Base-by-base conservation (phyloP, 2,329 filamentous ascomycete genomes). In the Hypoxylon sp. region DNA sequence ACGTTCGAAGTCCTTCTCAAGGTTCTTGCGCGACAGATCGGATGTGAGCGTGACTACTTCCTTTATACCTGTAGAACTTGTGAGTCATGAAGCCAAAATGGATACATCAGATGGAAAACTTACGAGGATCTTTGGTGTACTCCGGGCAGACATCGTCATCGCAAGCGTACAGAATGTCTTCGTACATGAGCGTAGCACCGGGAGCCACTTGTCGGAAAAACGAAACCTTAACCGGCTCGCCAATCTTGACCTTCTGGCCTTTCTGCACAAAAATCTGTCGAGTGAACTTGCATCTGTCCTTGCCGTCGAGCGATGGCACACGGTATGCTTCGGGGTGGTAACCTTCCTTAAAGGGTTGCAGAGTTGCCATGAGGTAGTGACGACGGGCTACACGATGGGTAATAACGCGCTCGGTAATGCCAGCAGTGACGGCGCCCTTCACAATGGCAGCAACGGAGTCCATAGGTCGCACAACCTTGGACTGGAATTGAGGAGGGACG, bases 71-170 rank as follows among this genome's bases (percentile, higher is more conserved):
- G 73, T 70, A 67, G 38, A 61, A 14, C 53, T 56, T 68, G 63
- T 74, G 43, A 75, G 51, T 72, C 77, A 79, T 80, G 9, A 79
- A 72, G 63, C 57, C 7, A 21, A 43, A 21, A 1, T 34, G 32
- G 19, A 14, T 11, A 11, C 1, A 2, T 6, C 6, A 30, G 30
- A 10, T 23, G 19, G 46, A 34, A 46, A 69, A 92, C 94, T 90
- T 90, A 97, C 96, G 93, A 74, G 96, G 95, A 88, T 99, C 96
- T 81, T 98, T 99, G 73, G 95, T 98, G 80, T 99, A 99, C 80
- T 98, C 96, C 0, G 96, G 96, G 81, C 95, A 98, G 57, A 97
- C 93, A 79, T 99, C 96, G 72, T 98, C 96, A 78, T 99, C 96
- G 77, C 96, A 99, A 55, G 95, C 96, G 80, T 98, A 98, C 63